Percentiles rank a stretch among this genome's conserved stretches.
These are phyloP conservation scores for Marchantia polymorpha DNA, from an alignment of 225 moss, liverwort and hornwort species.

Conservation along the genomic window DNA sequence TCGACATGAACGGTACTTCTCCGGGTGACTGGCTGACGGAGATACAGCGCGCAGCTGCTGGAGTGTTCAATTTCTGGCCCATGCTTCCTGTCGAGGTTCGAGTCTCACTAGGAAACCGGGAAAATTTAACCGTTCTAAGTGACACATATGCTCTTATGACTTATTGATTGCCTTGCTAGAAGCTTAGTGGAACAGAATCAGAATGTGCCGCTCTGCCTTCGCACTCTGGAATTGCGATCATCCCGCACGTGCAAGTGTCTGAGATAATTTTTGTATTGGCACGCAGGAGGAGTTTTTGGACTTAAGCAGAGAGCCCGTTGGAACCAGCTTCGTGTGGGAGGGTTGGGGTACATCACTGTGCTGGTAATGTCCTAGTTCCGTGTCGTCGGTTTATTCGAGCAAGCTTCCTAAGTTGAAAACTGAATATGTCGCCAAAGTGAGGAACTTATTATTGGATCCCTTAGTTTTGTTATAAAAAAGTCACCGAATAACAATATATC, in stretches of 20 bases:
- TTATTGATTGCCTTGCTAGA: no score
- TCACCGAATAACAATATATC: neutral
- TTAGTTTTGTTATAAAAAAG: no score
- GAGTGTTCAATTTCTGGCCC: slow-evolving; percentile 26
- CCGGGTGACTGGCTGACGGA: slow-evolving; percentile 29
- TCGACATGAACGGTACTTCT: neutral
- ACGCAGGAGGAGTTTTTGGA: slow-evolving; percentile 68
- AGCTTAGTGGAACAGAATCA: no score
- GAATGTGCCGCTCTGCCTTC: no score
- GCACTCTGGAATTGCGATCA: no score
- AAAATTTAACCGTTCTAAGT: neutral
- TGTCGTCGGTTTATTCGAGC: neutral
- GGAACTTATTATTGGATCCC: no score
- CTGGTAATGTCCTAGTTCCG: slow-evolving; percentile 48
- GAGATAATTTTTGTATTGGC: slow-evolving; percentile 1
- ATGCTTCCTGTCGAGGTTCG: slow-evolving; percentile 31
- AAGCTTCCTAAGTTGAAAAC: neutral
- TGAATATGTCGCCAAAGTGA: neutral
- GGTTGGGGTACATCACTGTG: slow-evolving; percentile 99
- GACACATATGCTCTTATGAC: no score
- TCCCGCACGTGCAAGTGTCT: neutral
- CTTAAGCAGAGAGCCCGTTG: slow-evolving; percentile 53
- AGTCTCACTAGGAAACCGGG: neutral
- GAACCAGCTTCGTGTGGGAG: slow-evolving; percentile 69
- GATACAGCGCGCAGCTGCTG: slow-evolving; percentile 15